Evolutionary conservation across 192 early-diverging fungal genomes (phyloP).

Genomic region (Coemansia asiatica): DNA sequence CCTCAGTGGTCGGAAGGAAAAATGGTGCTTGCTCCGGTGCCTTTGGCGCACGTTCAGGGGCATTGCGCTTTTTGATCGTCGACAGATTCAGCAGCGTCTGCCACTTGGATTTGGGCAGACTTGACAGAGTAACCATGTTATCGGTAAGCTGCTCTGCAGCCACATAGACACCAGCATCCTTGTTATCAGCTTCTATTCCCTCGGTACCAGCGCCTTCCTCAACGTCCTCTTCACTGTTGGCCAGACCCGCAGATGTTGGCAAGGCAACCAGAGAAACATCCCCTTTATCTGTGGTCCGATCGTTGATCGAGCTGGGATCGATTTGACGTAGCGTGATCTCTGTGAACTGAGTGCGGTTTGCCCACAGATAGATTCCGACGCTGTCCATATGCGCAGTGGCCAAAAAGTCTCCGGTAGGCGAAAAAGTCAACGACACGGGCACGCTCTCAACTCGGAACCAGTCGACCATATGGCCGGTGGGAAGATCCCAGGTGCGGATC

Average conservation of each 20-base stretch:
- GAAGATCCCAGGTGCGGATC: slow-evolving; percentile 95
- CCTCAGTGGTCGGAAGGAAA: slow-evolving; percentile 83
- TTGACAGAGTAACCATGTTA: slow-evolving; percentile 84
- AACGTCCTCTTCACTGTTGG: slow-evolving; percentile 56
- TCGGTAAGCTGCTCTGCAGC: slow-evolving; percentile 67
- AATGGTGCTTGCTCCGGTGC: slow-evolving; percentile 89
- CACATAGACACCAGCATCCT: slow-evolving; percentile 25
- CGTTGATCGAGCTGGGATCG: slow-evolving; percentile 12
- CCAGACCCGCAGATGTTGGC: slow-evolving; percentile 60
- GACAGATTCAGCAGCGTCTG: slow-evolving; percentile 88
- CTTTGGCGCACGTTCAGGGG: slow-evolving; percentile 85
- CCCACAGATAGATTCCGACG: slow-evolving; percentile 92
- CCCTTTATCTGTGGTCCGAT: slow-evolving; percentile 21
- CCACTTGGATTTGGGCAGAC: slow-evolving; percentile 82
- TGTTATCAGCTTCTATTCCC: slow-evolving; percentile 7
- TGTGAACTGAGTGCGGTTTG: slow-evolving; percentile 78
- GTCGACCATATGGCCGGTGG: slow-evolving; percentile 87
- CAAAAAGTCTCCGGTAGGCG: slow-evolving; percentile 88
- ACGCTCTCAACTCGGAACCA: slow-evolving; percentile 74
- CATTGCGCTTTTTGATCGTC: slow-evolving; percentile 90
- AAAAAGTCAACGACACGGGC: slow-evolving; percentile 82
- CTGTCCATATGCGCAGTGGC: slow-evolving; percentile 90
- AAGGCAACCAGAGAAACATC: slow-evolving; percentile 53
- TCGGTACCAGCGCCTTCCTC: too few relatives aligned
- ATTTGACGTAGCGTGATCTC: slow-evolving; percentile 71